Evolutionary conservation across 805 yeast species (phyloP), one percentile per base, ranked within the genome.

Genomic region (Citeromyces nyonsensis): DNA sequence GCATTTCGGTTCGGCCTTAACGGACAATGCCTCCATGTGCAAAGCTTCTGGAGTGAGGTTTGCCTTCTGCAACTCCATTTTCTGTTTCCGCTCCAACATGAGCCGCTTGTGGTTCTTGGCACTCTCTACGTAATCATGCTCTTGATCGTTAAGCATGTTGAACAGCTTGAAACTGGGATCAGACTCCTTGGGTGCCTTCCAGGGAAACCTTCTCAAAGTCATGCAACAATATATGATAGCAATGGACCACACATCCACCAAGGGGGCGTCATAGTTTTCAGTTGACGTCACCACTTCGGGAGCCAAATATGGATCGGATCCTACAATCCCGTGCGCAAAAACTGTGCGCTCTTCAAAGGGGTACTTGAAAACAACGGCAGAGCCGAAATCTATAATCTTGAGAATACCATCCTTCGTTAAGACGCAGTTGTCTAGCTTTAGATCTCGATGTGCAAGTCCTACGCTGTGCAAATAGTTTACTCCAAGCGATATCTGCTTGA

Each of bases 191-290:
- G 94, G 93, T 2, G 76, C 80, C 49, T 80, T 81, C 94, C 94
- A 81, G 3, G 94, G 94, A 48, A 81, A 81, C 47, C 86, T 66
- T 53, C 80, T 75, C 38, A 81, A 58, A 41, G 83, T 77, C 88
- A 81, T 80, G 55, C 93, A 81, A 53, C 94, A 81, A 47, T 75
- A 81, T 18, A 81, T 81, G 25, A 81, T 81, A 13, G 83, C 93
- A 30, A 79, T 61, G 5, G 91, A 79, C 94, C 94, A 81, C 24
- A 81, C 66, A 54, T 81, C 94, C 20, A 78, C 85, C 25, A 70
- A 69, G 48, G 73, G 74, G 8, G 93, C 86, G 49, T 81, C 84
- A 48, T 79, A 81, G 33, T 61, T 57, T 22, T 65, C 64, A 2
- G 66, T 57, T 3, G 60, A 48, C 10, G 57, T 48, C 33, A 77